Conservation (phyloP, 2,329 filamentous ascomycete species). For the Fusarium metavorans region DNA sequence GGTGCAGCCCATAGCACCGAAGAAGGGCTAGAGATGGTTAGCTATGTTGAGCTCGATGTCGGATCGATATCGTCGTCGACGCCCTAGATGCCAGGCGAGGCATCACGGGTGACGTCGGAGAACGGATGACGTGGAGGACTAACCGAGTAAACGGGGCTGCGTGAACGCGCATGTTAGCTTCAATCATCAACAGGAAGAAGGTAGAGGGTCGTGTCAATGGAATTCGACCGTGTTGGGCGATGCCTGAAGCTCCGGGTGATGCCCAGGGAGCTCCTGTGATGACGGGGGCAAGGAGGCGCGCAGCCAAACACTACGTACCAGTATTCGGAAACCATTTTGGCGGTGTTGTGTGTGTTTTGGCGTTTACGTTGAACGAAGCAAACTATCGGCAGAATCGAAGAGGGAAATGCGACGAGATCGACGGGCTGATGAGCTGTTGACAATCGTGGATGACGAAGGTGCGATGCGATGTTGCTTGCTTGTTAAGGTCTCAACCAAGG, state of each 20-base stretch:
- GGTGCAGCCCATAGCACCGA: constrained; percentile 98
- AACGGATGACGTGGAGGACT: constrained; percentile 64
- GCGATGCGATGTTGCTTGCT: constrained; percentile 41
- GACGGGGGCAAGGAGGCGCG: constrained; percentile 48
- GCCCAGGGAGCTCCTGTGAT: constrained; percentile 48
- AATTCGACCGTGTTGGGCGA: constrained; percentile 26
- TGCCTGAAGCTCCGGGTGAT: constrained; percentile 48
- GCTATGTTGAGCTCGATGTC: constrained; percentile 40
- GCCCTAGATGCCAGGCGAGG: constrained; percentile 32
- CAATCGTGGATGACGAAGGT: constrained; percentile 44
- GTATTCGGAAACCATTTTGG: constrained; percentile 81
- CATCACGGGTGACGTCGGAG: constrained; percentile 47
- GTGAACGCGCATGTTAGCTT: constrained; percentile 58
- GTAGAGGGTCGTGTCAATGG: constrained; percentile 13
- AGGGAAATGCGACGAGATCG: constrained; percentile 29
- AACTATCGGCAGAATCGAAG: constrained; percentile 29
- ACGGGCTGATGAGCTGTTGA: constrained; percentile 24
- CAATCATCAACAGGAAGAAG: constrained; percentile 27
- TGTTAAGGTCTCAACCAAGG: constrained; percentile 55
- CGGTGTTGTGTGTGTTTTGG: constrained; percentile 45
- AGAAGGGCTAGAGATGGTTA: constrained; percentile 77
- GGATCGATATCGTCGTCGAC: constrained; percentile 31
- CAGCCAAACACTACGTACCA: constrained; percentile 73
- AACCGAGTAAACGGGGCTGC: constrained; percentile 98
- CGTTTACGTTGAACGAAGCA: constrained; percentile 27